Evolutionary conservation across 371 early-diverging fungal species (phyloP).

Genomic region (Zopfochytrium polystomum): DNA sequence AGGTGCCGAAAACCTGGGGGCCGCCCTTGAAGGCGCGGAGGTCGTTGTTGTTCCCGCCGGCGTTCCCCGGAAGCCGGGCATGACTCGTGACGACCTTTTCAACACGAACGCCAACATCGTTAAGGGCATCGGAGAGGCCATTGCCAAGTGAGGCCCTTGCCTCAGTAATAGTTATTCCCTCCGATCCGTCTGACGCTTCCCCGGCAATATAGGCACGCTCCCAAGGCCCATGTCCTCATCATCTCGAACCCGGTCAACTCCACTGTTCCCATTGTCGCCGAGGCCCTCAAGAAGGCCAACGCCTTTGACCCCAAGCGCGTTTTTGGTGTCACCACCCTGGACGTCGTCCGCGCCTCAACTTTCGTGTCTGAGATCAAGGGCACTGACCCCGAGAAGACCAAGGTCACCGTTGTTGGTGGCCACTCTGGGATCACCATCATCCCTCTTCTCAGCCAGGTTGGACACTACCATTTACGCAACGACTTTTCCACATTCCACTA

Average conservation of each 20-base stretch:
- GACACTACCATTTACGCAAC: slow-evolving; percentile 32
- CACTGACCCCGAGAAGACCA: slow-evolving; percentile 68
- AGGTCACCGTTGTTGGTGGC: slow-evolving; percentile 95
- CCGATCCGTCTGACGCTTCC: not conserved
- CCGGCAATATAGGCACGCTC: slow-evolving; percentile 61
- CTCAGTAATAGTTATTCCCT: slow-evolving; percentile 2
- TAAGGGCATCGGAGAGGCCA: slow-evolving; percentile 12
- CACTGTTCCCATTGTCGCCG: slow-evolving; percentile 96
- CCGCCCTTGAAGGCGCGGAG: slow-evolving; percentile 77
- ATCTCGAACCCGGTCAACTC: slow-evolving; percentile 99
- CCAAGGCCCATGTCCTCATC: slow-evolving; percentile 90
- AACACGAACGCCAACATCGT: slow-evolving; percentile 97
- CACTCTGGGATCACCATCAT: slow-evolving; percentile 99
- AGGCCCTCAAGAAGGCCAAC: slow-evolving; percentile 90
- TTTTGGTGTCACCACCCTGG: slow-evolving; percentile 98
- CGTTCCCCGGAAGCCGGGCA: slow-evolving; percentile 97
- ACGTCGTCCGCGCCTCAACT: slow-evolving; percentile 95
- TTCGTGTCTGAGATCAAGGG: slow-evolving; percentile 86
- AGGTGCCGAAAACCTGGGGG: slow-evolving; percentile 41
- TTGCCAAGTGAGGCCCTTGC: slow-evolving; percentile 14
- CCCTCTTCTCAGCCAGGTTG: slow-evolving; percentile 87
- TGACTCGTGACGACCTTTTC: slow-evolving; percentile 98
- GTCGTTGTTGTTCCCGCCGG: slow-evolving; percentile 97
- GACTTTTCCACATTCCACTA: slow-evolving; percentile 14
- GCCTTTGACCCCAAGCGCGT: slow-evolving; percentile 83